Base-by-base conservation (phyloP, 129 eudicot genomes). In the Heracleum sosnowskyi region DNA sequence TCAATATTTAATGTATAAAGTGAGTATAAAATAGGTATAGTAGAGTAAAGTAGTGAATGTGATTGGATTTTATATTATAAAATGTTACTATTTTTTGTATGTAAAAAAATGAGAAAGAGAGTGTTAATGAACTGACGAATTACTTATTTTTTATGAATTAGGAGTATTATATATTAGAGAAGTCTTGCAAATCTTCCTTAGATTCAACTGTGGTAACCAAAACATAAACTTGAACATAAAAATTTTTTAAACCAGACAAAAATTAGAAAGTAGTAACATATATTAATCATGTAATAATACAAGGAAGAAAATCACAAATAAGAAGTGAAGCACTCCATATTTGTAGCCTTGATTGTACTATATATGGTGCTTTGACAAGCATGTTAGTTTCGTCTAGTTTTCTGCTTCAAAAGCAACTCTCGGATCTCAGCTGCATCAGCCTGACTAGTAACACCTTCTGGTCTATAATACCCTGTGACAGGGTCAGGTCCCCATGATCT, bases 401-500 rank as follows among this genome's bases (percentile, higher is more conserved):
- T 89, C 53, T 86, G 83, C 76, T 91, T 91, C 31, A 86, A 74
- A 77, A 89, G 87, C 84, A 86, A 51, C 80, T 81, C 92, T 49
- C 98, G 86, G 24, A 86, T 86, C 85, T 91, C 97, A 18, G 91
- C 96, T 26, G 91, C 88, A 74, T 93, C 98, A 60, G 88, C 69
- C 81, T 89, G 90, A 12, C 79, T 85, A 2, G 76, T 76, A 39
- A 84, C 88, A 44, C 83, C 82, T 82, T 91, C 93, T 2, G 98
- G 98, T 80, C 90, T 82, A 87, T 91, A 93, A 74, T 85, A 91
- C 16, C 98, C 98, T 10, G 97, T 93, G 0, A 84, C 89, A 1
- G 98, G 98, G 81, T 93, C 98, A 5, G 98, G 97, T 63, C 88
- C 87, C 97, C 97, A 93, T 24, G 96, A 64, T 24, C 77, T 89